Evolutionary conservation across 345 rosid genomes (phyloP).

Genomic region (rapeseed (Brassica napus)): Da-Ae NC_063452.1:44760001-44760500

Average conservation of each 20-base stretch:
- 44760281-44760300: constrained; percentile 53
- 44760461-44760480: neutral
- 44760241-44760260: constrained; percentile 90
- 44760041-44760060: constrained; percentile 89
- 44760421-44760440: neutral
- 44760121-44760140: constrained; percentile 65
- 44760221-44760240: constrained; percentile 81
- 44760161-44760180: constrained; percentile 40
- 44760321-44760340: constrained; percentile 51
- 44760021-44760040: constrained; percentile 81
- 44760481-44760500: neutral
- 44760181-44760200: constrained; percentile 57
- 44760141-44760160: constrained; percentile 49
- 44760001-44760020: constrained; percentile 91
- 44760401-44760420: neutral
- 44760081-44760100: constrained; percentile 66
- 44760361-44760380: neutral
- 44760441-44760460: constrained; percentile 19
- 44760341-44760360: constrained; percentile 8
- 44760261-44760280: constrained; percentile 51
- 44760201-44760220: constrained; percentile 55
- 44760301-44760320: constrained; percentile 42
- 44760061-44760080: constrained; percentile 52
- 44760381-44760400: neutral
- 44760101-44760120: constrained; percentile 72